Conservation (phyloP, 345 rosid species). For the Trapa incisa region DNA sequence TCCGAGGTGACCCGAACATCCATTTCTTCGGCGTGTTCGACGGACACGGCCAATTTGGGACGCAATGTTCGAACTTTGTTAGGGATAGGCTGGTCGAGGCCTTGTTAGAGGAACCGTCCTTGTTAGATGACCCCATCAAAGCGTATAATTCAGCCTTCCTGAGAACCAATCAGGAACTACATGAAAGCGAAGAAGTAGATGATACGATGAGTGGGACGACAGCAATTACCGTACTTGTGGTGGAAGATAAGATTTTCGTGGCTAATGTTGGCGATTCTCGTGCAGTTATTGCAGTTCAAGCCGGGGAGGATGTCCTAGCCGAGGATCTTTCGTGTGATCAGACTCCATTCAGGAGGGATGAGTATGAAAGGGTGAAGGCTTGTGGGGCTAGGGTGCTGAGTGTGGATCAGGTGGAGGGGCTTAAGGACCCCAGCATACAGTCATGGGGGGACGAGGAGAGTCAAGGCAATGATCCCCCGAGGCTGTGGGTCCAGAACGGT, state of each 20-base stretch:
- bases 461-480: conserved; percentile 88
- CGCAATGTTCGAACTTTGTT: conserved; percentile 71
- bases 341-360: conserved; percentile 89
- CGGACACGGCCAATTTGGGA: conserved; percentile 74
- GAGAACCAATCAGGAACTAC: conserved; percentile 56
- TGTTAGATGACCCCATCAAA: conserved; percentile 60
- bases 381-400: conserved; percentile 91
- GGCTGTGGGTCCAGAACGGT: conserved; percentile 86
- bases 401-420: conserved; percentile 91
- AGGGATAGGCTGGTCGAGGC: conserved; percentile 58
- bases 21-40: conserved; percentile 95
- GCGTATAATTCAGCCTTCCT: conserved; percentile 61
- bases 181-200: conserved; percentile 58
- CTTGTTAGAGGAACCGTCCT: conserved; percentile 41
- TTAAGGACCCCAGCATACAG: conserved; percentile 75
- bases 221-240: conserved; percentile 76
- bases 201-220: conserved; percentile 95
- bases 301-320: conserved; percentile 46
- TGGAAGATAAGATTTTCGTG: conserved; percentile 68
- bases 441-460: conserved; percentile 83
- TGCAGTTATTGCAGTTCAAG: conserved; percentile 70
- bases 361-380: conserved; percentile 74
- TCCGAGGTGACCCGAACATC: conserved; percentile 75
- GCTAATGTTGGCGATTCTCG: conserved; percentile 99
- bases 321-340: conserved; percentile 86